Base-by-base conservation (phyloP, 345 rosid genomes). In the Cochlearia excelsa region DNA sequence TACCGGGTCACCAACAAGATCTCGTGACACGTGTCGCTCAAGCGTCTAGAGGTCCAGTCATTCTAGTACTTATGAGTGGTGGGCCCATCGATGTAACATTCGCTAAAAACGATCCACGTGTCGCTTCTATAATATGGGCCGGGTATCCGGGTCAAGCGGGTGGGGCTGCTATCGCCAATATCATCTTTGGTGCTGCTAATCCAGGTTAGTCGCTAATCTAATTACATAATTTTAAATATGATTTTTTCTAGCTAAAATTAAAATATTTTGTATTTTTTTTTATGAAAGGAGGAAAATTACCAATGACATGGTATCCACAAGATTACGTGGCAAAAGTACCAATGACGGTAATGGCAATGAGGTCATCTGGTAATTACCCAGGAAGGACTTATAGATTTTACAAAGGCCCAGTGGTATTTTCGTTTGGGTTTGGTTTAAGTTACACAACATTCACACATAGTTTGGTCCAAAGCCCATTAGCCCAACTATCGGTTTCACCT, bases 111-210 rank as follows among this genome's bases (percentile, higher is more conserved):
- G 73, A 89, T 46, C 85, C 82, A n/a, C 79, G 84, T 46, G 43
- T 93, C 2, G 67, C 86, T 27, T 88, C 95, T 48, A 87, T 93
- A 51, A 35, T 93, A 23, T 93, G 99, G 99, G 97, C 83, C n/a
- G 99, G 99, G 47, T 93, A 93, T 72, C 99, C 99, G 1, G 99
- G 99, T 51, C 94, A 93, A 70, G 94, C 85, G 2, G 99, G 99
- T 23, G 99, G 97, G 6, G 61, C 81, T 46, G 99, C 95, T 33
- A 82, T 92, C 9, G 98, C 85, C 4, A 86, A 92, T 16, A 65
- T 86, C 35, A 60, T 92, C 23, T 89, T 89, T 54, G 98, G 99
- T 48, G 76, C 78, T 5, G 75, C 71, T 53, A 89, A 87, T 74
- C 99, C 99, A 1, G 95, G 98, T 84, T 53, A 2, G 28, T 65